Percentiles rank a stretch among this genome's conserved stretches.
phyloP scores from a whole-genome alignment of 257 asterid species.

The Plantago major region DNA sequence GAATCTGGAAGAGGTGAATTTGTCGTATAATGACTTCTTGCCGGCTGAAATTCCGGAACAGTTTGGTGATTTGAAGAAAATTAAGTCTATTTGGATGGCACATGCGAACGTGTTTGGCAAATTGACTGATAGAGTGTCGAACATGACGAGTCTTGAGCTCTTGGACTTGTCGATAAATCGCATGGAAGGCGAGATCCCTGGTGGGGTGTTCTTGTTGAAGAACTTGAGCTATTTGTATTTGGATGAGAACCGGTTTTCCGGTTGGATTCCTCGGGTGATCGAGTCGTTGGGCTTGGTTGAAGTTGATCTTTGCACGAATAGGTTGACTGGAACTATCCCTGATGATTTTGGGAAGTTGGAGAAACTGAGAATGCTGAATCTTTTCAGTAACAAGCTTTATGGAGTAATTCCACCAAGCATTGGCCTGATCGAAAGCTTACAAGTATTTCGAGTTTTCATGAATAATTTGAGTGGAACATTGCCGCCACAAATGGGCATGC shows the following conservation, averaged over 20 bases:
- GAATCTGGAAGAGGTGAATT: slow-evolving; percentile 48
- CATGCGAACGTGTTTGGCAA: slow-evolving; percentile 39
- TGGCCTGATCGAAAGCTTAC: slow-evolving; percentile 45
- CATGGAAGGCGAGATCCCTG: slow-evolving; percentile 37
- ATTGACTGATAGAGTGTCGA: slow-evolving; percentile 31
- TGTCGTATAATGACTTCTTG: slow-evolving; percentile 53
- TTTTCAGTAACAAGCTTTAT: slow-evolving; percentile 37
- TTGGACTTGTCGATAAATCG: slow-evolving; percentile 36
- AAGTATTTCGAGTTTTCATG: slow-evolving; percentile 38
- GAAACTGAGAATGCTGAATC: slow-evolving; percentile 39
- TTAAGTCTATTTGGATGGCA: slow-evolving; percentile 44
- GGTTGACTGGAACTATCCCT: slow-evolving; percentile 59
- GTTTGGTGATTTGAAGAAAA: slow-evolving; percentile 47
- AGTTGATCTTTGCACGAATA: slow-evolving; percentile 55
- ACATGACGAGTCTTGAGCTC: slow-evolving; percentile 29
- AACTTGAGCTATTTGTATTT: slow-evolving; percentile 46
- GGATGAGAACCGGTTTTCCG: slow-evolving; percentile 50
- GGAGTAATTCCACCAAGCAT: slow-evolving; percentile 64
- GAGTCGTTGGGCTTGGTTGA: slow-evolving; percentile 40
- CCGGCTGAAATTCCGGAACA: slow-evolving; percentile 53
- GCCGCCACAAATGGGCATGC: slow-evolving; percentile 65
- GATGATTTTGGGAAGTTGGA: slow-evolving; percentile 57
- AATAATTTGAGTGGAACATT: slow-evolving; percentile 56
- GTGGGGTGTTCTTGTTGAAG: slow-evolving; percentile 47
- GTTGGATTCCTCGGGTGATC: slow-evolving; percentile 49